Conservation (phyloP, 257 asterid genomes). For the Ajuga chamaepitys region DNA sequence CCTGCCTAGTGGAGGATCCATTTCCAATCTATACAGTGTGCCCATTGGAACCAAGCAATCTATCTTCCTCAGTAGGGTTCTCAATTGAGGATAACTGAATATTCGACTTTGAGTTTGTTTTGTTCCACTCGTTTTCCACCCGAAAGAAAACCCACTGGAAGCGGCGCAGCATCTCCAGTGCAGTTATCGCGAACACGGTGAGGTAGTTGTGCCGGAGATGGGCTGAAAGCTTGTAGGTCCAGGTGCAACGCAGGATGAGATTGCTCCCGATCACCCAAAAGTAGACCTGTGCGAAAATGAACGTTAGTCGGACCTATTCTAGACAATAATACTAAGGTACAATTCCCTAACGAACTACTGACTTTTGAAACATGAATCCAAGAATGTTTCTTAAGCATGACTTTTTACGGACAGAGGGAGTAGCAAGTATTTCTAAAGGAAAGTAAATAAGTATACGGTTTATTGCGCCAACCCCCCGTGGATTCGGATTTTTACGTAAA, state of each 20-base stretch:
- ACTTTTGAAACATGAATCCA: too few relatives aligned
- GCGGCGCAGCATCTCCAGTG: conserved; percentile 79
- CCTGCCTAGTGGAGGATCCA: too few relatives aligned
- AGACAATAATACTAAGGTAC: too few relatives aligned
- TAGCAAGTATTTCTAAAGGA: too few relatives aligned
- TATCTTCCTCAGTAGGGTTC: conserved; percentile 56
- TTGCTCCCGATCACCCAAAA: conserved; percentile 84
- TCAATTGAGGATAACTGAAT: conserved; percentile 46
- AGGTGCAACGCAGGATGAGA: conserved; percentile 81
- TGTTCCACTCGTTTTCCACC: conserved; percentile 88
- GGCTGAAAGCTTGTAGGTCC: conserved; percentile 97
- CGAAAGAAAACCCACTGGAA: conserved; percentile 96
- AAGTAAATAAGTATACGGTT: too few relatives aligned
- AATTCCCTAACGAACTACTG: too few relatives aligned
- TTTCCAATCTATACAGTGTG: conserved; percentile 44
- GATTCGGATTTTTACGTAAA: too few relatives aligned
- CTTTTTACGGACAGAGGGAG: too few relatives aligned
- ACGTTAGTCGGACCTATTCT: too few relatives aligned
- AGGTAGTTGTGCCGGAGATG: conserved; percentile 91
- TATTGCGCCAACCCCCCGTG: too few relatives aligned
- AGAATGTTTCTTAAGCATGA: too few relatives aligned
- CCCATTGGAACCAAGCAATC: conserved; percentile 51
- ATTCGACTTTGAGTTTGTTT: conserved; percentile 45
- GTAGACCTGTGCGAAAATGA: conserved; percentile 76
- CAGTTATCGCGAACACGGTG: conserved; percentile 63